Evolutionary conservation across 2,329 filamentous ascomycete genomes (phyloP).

Genomic region (Chrysoporthe puriensis): DNA sequence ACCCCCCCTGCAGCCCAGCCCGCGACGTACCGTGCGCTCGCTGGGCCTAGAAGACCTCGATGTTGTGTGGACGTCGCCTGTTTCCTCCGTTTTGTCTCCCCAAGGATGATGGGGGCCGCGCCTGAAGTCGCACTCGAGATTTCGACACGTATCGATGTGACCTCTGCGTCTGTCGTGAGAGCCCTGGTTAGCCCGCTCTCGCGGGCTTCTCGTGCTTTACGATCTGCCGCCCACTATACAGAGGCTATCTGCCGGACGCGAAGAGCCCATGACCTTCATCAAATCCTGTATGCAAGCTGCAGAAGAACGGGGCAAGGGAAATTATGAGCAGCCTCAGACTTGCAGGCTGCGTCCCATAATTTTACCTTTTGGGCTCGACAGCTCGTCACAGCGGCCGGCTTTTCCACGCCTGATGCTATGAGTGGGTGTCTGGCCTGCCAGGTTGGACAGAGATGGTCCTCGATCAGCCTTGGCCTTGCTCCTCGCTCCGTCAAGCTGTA

Average conservation of each 20-base stretch:
- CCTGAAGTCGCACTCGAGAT: background rate
- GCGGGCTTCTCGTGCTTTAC: background rate
- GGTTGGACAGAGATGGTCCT: constrained; percentile 11
- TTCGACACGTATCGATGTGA: background rate
- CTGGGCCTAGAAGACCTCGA: background rate
- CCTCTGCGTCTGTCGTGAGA: background rate
- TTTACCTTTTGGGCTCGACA: background rate
- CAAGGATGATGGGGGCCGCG: background rate
- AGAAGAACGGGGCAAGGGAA: constrained; percentile 22
- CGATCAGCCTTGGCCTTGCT: background rate
- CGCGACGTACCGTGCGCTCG: background rate
- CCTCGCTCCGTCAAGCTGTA: background rate
- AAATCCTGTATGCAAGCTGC: constrained; percentile 24
- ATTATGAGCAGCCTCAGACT: constrained; percentile 15
- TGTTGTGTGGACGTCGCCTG: background rate
- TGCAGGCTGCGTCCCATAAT: constrained; percentile 5
- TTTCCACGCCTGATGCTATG: background rate
- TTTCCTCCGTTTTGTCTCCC: background rate
- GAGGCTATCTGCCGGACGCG: background rate
- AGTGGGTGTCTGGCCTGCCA: constrained; percentile 1
- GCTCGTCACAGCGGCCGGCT: background rate
- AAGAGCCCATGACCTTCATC: constrained; percentile 19
- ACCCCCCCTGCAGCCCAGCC: constrained; percentile 10
- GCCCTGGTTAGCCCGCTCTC: background rate
- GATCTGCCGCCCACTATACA: background rate